Conservation (phyloP, 331 rosid genomes). For the Acacia concinna region DNA sequence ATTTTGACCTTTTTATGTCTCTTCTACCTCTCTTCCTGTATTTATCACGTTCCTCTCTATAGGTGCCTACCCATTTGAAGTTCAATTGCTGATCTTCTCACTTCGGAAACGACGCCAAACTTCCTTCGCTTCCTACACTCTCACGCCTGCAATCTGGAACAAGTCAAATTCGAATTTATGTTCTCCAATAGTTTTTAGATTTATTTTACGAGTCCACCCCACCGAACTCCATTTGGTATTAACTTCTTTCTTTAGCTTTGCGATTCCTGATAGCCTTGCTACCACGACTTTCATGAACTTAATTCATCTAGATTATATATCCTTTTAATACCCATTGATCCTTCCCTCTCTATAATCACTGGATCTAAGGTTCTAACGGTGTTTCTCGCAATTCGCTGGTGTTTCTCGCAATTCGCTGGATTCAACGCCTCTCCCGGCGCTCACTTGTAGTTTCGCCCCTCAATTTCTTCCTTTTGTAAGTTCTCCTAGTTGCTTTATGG, state of each 20-base stretch:
- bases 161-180: not conserved
- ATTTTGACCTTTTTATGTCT: not conserved
- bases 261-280: constrained; percentile 21
- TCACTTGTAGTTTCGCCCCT: constrained; percentile 25
- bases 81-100: not conserved
- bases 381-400: constrained; percentile 25
- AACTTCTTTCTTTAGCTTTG: not conserved
- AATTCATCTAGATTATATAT: not conserved
- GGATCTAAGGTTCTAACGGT: constrained; percentile 34
- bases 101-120: constrained; percentile 2
- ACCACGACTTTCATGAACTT: not conserved
- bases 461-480: constrained; percentile 2
- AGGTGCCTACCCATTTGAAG: constrained; percentile 18
- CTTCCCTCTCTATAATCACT: not conserved
- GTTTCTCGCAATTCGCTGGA: constrained; percentile 27
- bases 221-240: not conserved
- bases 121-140: not conserved
- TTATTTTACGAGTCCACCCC: not conserved
- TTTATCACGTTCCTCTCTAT: not conserved
- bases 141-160: not conserved
- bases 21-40: not conserved
- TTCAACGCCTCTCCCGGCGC: not conserved
- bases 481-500: not conserved
- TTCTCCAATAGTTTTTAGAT: not conserved
- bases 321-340: not conserved